Percentiles rank a stretch among this genome's conserved stretches.
Conservation (phyloP, 495 filamentous ascomycete species). For the Aspergillus funiculosus region DNA sequence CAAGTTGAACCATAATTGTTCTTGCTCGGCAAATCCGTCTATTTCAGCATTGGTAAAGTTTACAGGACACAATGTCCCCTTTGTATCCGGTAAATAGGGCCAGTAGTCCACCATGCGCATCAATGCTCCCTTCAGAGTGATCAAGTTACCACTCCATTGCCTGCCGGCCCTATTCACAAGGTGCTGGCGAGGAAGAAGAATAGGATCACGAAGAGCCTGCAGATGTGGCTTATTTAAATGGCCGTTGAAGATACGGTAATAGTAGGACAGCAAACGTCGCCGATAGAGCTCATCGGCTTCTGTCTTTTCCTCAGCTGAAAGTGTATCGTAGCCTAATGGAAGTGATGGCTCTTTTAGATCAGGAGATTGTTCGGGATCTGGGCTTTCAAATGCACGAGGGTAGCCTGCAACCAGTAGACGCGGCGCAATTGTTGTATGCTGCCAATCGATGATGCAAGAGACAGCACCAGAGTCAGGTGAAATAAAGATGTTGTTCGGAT, state of each 20-base stretch:
- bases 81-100: conserved; percentile 6
- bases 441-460: conserved; percentile 29
- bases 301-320: conserved; percentile 14
- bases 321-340: conserved; percentile 9
- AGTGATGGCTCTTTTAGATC: conserved; percentile 16
- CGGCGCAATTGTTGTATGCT: conserved; percentile 21
- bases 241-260: conserved; percentile 19
- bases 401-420: conserved; percentile 20
- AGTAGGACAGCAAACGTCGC: conserved; percentile 20
- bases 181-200: conserved; percentile 8
- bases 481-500: conserved; percentile 24
- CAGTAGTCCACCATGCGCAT: conserved; percentile 13
- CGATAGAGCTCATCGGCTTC: conserved; percentile 22
- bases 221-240: conserved; percentile 12
- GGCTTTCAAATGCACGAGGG: conserved; percentile 21
- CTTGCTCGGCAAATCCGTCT: conserved; percentile 10
- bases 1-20: conserved; percentile 12
- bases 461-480: conserved; percentile 19
- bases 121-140: conserved; percentile 11
- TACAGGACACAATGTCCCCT: conserved; percentile 10
- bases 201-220: conserved; percentile 9
- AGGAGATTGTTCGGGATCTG: conserved; percentile 15
- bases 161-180: conserved; percentile 11
- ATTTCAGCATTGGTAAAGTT: conserved; percentile 8
- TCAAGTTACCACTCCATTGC: conserved; percentile 13